Evolutionary conservation across 2,329 filamentous ascomycete species (phyloP), one percentile per base, ranked within the genome.

Genomic region (Metarhizium brunneum): DNA sequence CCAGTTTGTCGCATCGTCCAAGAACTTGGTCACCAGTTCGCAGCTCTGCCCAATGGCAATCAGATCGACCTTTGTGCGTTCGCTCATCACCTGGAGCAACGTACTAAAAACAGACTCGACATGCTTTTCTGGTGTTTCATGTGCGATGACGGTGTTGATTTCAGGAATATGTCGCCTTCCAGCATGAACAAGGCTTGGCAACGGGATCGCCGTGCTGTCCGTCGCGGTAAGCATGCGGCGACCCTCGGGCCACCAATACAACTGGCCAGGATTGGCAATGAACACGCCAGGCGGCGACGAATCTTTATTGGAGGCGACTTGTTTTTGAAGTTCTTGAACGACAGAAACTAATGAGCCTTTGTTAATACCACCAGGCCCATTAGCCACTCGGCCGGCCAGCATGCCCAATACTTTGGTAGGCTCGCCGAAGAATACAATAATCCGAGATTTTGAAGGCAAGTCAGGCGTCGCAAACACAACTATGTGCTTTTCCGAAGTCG

Each of bases 401-500:
- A 92, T 71, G 0, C 89, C 91, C 0, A 95, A 77, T 54, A 92
- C 85, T 64, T 92, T 86, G 2, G 67, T 67, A 1, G 80, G 73
- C 62, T 94, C 86, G 55, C 90, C 89, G 62, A 95, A 81, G 53
- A 95, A 71, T 49, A 96, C 70, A 25, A 95, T 74, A 16, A 95
- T 72, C 45, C 87, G 52, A 30, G 52, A 45, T 36, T 35, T 50
- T n/a, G 30, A 14, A 8, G 14, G 7, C 18, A 58, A 3, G 30
- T 56, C 30, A 13, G 57, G 52, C 13, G 38, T 56, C 8, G 52
- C 38, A 30, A 92, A 81, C 62, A 96, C 88, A 0, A 85, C 84
- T 6, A 90, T 73, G 59, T 90, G 82, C 0, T 84, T 83, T 6
- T 81, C 70, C 0, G 68, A 63, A 1, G 68, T 63, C 0, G 66